phyloP scores from a whole-genome alignment of 257 asterid genomes.

The Parsonsia alboflavescens region DNA sequence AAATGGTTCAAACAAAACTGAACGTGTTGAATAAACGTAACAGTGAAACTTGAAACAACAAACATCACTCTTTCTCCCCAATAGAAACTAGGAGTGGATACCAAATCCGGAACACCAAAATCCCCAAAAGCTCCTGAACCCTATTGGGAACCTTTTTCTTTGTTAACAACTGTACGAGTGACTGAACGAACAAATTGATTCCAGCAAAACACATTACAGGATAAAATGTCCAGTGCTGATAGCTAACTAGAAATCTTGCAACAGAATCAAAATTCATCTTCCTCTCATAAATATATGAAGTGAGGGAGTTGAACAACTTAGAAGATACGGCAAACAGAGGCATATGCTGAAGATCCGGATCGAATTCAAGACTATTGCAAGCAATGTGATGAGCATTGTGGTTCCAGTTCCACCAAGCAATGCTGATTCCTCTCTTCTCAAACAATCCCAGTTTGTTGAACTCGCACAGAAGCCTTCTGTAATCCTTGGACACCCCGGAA shows the following conservation, averaged over 20 bases:
- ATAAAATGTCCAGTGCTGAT: conserved; percentile 78
- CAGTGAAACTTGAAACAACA: conserved; percentile 45
- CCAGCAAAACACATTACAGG: conserved; percentile 86
- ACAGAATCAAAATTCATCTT: conserved; percentile 45
- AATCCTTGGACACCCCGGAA: conserved; percentile 69
- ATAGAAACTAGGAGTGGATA: conserved; percentile 66
- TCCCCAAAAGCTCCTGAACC: conserved; percentile 49
- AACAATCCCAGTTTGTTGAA: conserved; percentile 62
- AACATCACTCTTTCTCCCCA: conserved; percentile 58
- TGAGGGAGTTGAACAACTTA: conserved; percentile 54
- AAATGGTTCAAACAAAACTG: conserved; percentile 83
- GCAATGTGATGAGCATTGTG: conserved; percentile 93
- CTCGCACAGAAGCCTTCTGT: conserved; percentile 59
- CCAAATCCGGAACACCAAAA: conserved; percentile 76
- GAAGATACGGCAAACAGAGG: conserved; percentile 74
- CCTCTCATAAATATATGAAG: conserved; percentile 53
- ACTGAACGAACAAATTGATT: conserved; percentile 62
- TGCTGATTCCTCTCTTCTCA: conserved; percentile 75
- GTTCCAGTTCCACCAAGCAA: conserved; percentile 88
- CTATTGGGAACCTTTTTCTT: conserved; percentile 48
- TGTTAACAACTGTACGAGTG: conserved; percentile 46
- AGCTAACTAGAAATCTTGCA: conserved; percentile 54
- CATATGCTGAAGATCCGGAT: conserved; percentile 85
- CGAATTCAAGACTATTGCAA: conserved; percentile 75
- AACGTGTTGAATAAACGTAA: conserved; percentile 71